Base-by-base conservation (phyloP, 345 rosid genomes). In the Moricandia moricandioides region DNA sequence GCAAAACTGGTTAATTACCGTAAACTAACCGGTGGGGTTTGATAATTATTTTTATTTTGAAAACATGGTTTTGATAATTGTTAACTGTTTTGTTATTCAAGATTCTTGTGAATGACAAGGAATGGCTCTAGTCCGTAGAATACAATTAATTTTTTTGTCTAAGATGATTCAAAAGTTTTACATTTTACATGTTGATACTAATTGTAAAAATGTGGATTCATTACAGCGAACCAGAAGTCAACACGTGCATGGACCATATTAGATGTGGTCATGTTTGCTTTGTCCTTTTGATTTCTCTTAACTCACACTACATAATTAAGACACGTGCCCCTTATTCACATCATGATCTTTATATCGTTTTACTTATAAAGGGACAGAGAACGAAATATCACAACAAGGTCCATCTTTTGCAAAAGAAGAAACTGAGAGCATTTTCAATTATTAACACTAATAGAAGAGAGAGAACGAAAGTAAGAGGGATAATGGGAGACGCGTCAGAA, bases 401-500 rank as follows among this genome's bases (percentile, higher is more conserved):
- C 9, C 59, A 43, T 69, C 60, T 33, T 43, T 43, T 21, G 21
- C 21, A 52, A 27, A 35, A 68, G 27, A 51, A 61, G 33, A 39
- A 69, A 37, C 17, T 21, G 17, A 69, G 49, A 69, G 54, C 74
- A 62, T 37, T 65, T 62, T 54, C 58, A 54, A 62, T 47, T 62
- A 69, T 69, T 54, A n/a, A 61, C 69, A 62, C 16, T 49, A 29
- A 11, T 72, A 6, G 34, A 60, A 24, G 60, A 62, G 27, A 12
- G 49, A 63, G 31, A 64, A 17, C 13, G 55, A 14, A 16, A 68
- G 6, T 27, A 16, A 6, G 4, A 52, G 62, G 65, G 27, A 39
- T 1, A 14, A 75, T 76, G 80, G 14, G 29, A 76, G 67, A 43
- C 6, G 72, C 59, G 68, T 34, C 62, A 1, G 82, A 76, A 16